Percentiles rank a stretch among this genome's conserved stretches.
Evolutionary conservation across 2,329 filamentous ascomycete genomes (phyloP).

Genomic region (Aspergillus sp.): DNA sequence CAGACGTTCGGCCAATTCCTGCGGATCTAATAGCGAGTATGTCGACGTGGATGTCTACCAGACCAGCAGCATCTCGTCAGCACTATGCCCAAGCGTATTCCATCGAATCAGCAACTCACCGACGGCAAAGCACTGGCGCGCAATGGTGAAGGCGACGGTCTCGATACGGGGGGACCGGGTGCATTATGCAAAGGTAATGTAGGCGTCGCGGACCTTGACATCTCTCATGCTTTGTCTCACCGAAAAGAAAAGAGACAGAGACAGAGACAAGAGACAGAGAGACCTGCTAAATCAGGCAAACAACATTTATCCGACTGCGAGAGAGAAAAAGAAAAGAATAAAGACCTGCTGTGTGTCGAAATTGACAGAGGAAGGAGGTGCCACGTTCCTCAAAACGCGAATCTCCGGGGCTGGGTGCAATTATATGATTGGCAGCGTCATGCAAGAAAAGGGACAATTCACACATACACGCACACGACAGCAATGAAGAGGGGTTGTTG

Average conservation of each 20-base stretch:
- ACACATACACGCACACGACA: no score
- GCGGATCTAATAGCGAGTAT: conserved; percentile 61
- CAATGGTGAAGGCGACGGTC: conserved; percentile 21
- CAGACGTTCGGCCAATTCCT: conserved; percentile 68
- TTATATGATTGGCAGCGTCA: neutral
- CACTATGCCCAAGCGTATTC: neutral
- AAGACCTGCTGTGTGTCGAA: neutral
- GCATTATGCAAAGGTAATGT: conserved; percentile 52
- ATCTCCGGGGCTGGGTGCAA: neutral
- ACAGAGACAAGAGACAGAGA: conserved; percentile 4
- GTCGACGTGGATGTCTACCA: conserved; percentile 37
- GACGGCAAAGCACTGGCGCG: conserved; percentile 24
- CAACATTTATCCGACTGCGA: conserved; percentile 21
- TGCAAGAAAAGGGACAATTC: neutral
- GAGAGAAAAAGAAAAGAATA: neutral
- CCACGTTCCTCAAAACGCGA: conserved; percentile 19
- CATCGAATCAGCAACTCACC: conserved; percentile 17
- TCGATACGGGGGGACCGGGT: conserved; percentile 20
- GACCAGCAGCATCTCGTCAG: neutral
- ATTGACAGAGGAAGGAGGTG: conserved; percentile 20
- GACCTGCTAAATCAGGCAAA: conserved; percentile 10
- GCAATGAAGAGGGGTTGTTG: neutral
- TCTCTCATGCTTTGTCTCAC: conserved; percentile 42
- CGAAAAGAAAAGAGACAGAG: no score
- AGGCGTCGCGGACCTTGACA: conserved; percentile 55